A percentile compares a stretch with the other conserved stretches of the same genome.
Evolutionary conservation across 208 protist genomes (phyloP).

Genomic region (Leishmania lainsoni): DNA sequence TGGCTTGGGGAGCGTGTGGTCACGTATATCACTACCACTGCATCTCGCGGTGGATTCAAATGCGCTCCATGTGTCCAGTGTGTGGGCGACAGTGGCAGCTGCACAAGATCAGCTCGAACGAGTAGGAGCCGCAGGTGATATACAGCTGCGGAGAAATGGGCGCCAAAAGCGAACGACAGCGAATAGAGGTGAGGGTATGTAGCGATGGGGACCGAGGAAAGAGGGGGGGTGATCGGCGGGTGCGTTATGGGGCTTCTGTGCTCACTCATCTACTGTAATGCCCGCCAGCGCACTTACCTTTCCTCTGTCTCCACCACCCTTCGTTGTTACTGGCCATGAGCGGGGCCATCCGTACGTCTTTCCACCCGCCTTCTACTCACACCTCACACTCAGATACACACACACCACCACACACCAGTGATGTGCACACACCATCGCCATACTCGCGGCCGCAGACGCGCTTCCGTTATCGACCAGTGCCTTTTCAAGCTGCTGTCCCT

Average conservation of each 20-base stretch:
- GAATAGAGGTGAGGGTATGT: neutral
- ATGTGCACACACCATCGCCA: neutral
- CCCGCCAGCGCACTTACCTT: neutral
- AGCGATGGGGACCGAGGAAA: neutral
- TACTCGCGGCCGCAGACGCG: neutral
- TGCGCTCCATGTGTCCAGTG: slow-evolving; percentile 56
- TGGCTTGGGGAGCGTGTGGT: slow-evolving; percentile 90
- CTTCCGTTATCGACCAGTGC: neutral
- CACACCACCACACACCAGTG: neutral
- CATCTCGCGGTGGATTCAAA: slow-evolving; percentile 55
- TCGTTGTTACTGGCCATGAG: neutral
- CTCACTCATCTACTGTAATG: neutral
- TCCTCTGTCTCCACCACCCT: slow-evolving; percentile 1
- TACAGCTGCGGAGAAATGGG: neutral
- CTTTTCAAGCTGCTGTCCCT: neutral
- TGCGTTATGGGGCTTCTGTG: neutral
- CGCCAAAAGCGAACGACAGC: too few relatives aligned
- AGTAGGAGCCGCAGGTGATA: slow-evolving; percentile 18
- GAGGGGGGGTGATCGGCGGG: neutral
- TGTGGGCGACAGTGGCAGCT: slow-evolving; percentile 61
- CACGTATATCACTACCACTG: slow-evolving; percentile 84
- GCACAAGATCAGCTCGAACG: slow-evolving; percentile 46
- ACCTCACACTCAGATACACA: neutral
- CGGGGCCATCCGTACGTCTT: neutral
- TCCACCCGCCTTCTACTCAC: neutral